Evolutionary conservation across 768 basidiomycete genomes (phyloP), one percentile per base, ranked within the genome.

Genomic region (Pholiota molesta): DNA sequence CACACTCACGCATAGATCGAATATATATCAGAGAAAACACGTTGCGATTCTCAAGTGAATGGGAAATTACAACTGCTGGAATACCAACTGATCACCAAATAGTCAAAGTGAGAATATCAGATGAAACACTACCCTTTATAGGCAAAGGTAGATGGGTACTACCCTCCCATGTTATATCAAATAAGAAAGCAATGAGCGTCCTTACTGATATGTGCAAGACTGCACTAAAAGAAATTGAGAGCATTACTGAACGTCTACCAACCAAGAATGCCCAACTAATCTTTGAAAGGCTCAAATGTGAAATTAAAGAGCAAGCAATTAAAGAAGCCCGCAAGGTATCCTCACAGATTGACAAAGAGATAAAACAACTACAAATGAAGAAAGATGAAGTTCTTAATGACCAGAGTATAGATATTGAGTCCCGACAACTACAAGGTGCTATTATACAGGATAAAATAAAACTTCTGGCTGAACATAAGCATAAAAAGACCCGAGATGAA

Each of bases 1-100:
- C 62, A 16, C 67, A 73, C 31, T 77, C 77, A 1, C 52, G 76
- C 4, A 68, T 80, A 6, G 76, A 80, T 63, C 49, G 76, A n/a
- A 77, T 80, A 44, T 79, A 79, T 52, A 31, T 71, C 0, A 69
- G 63, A 7, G 35, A 65, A 0, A 28, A 51, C 1, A 5, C 72
- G 0, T 51, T 65, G 5, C 13, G 63, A 5, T 54, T 26, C 0
- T 57, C 67, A 5, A 40, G 39, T n/a, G 65, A 75, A 5, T 77
- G 75, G 75, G 14, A 66, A 10, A 75, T 74, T 2, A 39, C 60
- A 13, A 5, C 42, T 0, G 42, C 66, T 0, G 67, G 63, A 0
- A 71, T 76, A 5, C 35, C 64, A 3, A 69, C 72, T 0, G 78
- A 80, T 67, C 78, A 79, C 61, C 33, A 60, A 0, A 64, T 79